A percentile compares a stretch with the other conserved stretches of the same genome.
Evolutionary conservation across 164 flowering plant genomes (phyloP).

Genomic region (Stephania japonica): DNA sequence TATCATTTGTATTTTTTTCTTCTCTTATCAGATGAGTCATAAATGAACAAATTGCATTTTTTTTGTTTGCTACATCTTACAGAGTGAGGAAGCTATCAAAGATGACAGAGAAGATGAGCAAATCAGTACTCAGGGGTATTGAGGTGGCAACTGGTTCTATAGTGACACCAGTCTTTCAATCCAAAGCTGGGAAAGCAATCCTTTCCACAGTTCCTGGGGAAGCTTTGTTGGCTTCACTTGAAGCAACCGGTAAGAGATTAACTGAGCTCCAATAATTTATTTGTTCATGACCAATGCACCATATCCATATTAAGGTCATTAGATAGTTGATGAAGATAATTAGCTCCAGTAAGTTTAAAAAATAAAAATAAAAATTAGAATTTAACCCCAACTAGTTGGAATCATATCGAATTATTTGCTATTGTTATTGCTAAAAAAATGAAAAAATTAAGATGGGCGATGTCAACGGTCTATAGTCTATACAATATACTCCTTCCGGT

Average conservation of each 20-base stretch:
- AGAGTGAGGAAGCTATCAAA: conserved; percentile 73
- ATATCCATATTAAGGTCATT: neutral
- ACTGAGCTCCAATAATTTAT: neutral
- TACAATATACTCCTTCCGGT: too few relatives aligned
- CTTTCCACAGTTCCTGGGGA: conserved; percentile 70
- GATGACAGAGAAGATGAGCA: conserved; percentile 77
- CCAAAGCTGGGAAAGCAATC: conserved; percentile 66
- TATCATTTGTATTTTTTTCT: too few relatives aligned
- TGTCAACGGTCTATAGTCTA: too few relatives aligned
- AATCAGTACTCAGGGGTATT: conserved; percentile 55
- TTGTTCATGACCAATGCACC: neutral
- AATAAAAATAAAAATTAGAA: too few relatives aligned
- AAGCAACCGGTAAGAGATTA: conserved; percentile 72
- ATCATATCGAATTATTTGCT: too few relatives aligned
- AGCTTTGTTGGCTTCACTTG: conserved; percentile 83
- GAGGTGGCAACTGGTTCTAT: conserved; percentile 52
- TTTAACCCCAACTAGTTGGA: too few relatives aligned
- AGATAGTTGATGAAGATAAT: too few relatives aligned
- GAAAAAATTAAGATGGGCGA: too few relatives aligned
- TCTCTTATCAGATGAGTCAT: too few relatives aligned
- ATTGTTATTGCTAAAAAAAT: too few relatives aligned
- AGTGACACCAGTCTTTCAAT: conserved; percentile 49
- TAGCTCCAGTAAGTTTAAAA: neutral
- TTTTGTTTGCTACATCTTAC: neutral
- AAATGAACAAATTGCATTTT: neutral